Conservation (phyloP, 2,329 filamentous ascomycete species). For the Cladophialophora bantiana region DNA sequence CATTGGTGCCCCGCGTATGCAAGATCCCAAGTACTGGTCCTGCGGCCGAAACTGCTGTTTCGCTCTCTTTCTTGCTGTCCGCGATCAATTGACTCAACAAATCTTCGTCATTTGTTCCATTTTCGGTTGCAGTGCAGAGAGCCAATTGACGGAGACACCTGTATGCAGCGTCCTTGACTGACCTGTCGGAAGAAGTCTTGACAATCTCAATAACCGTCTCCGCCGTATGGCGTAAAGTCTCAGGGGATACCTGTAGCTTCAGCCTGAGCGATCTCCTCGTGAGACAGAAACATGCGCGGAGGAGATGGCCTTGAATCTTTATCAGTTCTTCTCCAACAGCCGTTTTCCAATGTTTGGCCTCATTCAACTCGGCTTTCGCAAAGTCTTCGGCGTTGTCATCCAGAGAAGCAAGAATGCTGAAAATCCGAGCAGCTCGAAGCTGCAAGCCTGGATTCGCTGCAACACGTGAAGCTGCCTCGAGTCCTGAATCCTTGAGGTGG, state of each 20-base stretch:
- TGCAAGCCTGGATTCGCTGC: conserved; percentile 74
- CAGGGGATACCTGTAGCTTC: conserved; percentile 69
- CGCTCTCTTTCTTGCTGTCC: conserved; percentile 79
- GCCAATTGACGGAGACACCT: conserved; percentile 67
- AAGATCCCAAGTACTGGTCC: conserved; percentile 68
- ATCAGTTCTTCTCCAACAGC: conserved; percentile 67
- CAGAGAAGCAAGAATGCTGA: conserved; percentile 80
- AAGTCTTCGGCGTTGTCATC: conserved; percentile 38
- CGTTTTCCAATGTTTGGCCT: conserved; percentile 57
- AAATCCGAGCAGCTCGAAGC: conserved; percentile 69
- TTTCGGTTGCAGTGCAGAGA: conserved; percentile 56
- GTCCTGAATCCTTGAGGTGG: conserved; percentile 8
- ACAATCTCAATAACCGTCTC: conserved; percentile 59
- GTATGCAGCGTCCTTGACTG: conserved; percentile 64
- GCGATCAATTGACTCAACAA: conserved; percentile 69
- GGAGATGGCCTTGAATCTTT: conserved; percentile 66
- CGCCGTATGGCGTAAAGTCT: conserved; percentile 69
- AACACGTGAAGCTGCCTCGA: conserved; percentile 25
- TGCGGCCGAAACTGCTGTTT: conserved; percentile 79
- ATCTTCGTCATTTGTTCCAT: conserved; percentile 46
- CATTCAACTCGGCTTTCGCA: conserved; percentile 22
- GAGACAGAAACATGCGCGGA: conserved; percentile 64
- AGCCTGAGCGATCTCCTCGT: conserved; percentile 62
- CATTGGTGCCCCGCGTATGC: conserved; percentile 46
- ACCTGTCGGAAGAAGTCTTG: conserved; percentile 60